phyloP scores from a whole-genome alignment of 129 eudicot genomes.

The Rutidosis leptorrhynchoides region DNA sequence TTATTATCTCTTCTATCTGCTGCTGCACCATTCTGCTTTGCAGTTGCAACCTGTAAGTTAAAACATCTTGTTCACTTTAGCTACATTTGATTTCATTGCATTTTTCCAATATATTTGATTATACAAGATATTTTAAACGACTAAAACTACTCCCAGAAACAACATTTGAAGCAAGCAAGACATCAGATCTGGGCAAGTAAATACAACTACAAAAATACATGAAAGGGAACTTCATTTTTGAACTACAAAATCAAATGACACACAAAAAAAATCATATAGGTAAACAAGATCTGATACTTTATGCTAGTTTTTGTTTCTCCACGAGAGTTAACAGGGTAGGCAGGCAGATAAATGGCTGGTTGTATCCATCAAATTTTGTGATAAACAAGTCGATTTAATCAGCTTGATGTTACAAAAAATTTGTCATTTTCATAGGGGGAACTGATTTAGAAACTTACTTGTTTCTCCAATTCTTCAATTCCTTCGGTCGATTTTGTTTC shows the following conservation, averaged over 20 bases:
- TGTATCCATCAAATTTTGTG: not conserved
- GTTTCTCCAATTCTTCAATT: slow-evolving; percentile 11
- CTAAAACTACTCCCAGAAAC: not conserved
- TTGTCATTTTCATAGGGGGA: not conserved
- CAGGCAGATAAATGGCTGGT: not conserved
- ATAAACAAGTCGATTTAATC: not conserved
- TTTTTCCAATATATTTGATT: not conserved
- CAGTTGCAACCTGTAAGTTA: slow-evolving; percentile 24
- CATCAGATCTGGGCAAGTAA: not conserved
- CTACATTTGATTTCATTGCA: not conserved
- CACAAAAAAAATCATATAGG: not conserved
- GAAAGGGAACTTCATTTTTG: not conserved
- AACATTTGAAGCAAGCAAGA: not conserved
- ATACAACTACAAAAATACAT: not conserved
- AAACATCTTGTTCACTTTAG: slow-evolving; percentile 11
- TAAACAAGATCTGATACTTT: not conserved
- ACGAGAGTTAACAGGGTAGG: not conserved
- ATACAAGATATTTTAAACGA: not conserved
- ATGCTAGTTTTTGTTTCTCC: not conserved
- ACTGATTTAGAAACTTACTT: slow-evolving; percentile 1
- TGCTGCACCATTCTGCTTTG: not conserved
- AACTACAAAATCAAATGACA: not conserved
- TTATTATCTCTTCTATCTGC: not conserved
- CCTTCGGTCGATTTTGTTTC: slow-evolving; percentile 13
- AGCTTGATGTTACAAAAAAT: not conserved